Conservation (phyloP, 805 yeast species). For the Hanseniaspora pseudoguilliermondii region DNA sequence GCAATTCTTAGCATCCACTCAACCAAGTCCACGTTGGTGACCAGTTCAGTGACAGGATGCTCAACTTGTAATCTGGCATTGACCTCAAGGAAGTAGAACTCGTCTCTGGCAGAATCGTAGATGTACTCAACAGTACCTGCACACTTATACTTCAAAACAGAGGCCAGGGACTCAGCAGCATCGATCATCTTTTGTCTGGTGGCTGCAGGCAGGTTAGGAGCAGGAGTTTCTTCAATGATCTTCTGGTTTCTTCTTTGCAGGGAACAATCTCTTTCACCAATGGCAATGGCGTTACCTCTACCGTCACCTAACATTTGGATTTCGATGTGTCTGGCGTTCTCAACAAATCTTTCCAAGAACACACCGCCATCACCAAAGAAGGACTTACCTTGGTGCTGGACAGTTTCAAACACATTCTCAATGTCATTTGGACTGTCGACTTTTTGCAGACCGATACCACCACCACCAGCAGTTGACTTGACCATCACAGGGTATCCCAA, state of each 20-base stretch:
- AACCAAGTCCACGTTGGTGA: conserved; percentile 85
- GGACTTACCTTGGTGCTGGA: conserved; percentile 83
- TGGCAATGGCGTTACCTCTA: conserved; percentile 76
- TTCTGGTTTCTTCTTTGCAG: conserved; percentile 95
- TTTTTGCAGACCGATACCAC: conserved; percentile 94
- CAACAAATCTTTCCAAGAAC: conserved; percentile 86
- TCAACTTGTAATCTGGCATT: conserved; percentile 95
- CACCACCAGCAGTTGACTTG: conserved; percentile 97
- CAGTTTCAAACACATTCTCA: conserved; percentile 74
- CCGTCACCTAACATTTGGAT: conserved; percentile 97
- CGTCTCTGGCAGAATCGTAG: conserved; percentile 74
- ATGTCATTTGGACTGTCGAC: conserved; percentile 75
- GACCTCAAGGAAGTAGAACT: conserved; percentile 88
- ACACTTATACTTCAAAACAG: conserved; percentile 78
- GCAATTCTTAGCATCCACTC: conserved; percentile 96
- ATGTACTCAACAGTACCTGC: conserved; percentile 97
- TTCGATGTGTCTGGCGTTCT: conserved; percentile 91
- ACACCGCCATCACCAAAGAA: conserved; percentile 95
- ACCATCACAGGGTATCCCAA: conserved; percentile 88
- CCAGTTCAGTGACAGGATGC: conserved; percentile 93
- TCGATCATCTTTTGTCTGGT: conserved; percentile 64
- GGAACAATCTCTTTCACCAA: conserved; percentile 97
- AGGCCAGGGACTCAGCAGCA: conserved; percentile 74
- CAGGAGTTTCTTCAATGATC: conserved; percentile 94
- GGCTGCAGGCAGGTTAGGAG: conserved; percentile 76